Evolutionary conservation across 495 filamentous ascomycete species (phyloP).

Genomic region (Tuber magnatum): DNA sequence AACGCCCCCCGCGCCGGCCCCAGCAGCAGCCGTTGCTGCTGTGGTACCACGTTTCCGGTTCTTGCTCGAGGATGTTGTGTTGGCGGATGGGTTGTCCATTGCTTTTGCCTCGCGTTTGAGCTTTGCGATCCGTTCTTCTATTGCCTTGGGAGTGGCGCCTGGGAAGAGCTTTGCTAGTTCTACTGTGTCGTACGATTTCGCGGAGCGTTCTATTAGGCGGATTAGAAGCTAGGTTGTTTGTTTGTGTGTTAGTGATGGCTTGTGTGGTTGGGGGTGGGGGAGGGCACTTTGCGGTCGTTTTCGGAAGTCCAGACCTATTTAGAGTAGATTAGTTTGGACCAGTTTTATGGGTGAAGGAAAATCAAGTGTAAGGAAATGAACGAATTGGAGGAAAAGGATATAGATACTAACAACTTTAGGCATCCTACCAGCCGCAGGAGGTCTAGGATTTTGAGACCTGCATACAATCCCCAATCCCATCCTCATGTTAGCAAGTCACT

Average conservation of each 20-base stretch:
- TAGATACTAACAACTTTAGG: slow-evolving; percentile 39
- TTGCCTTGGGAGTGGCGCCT: slow-evolving; percentile 40
- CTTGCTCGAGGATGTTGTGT: slow-evolving; percentile 21
- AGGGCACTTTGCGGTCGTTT: slow-evolving; percentile 38
- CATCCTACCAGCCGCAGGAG: slow-evolving; percentile 15
- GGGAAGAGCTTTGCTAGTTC: slow-evolving; percentile 38
- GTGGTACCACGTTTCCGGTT: slow-evolving; percentile 30
- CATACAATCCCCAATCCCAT: neutral
- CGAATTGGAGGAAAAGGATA: neutral
- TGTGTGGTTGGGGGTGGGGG: neutral
- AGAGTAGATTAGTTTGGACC: slow-evolving; percentile 5
- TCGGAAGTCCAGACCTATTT: slow-evolving; percentile 38
- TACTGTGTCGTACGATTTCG: slow-evolving; percentile 40
- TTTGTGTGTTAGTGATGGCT: neutral
- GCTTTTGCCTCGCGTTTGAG: slow-evolving; percentile 42
- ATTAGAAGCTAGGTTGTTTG: slow-evolving; percentile 34
- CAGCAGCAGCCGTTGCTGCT: slow-evolving; percentile 11
- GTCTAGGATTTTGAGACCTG: neutral
- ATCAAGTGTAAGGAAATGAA: neutral
- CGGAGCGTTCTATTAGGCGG: slow-evolving; percentile 40
- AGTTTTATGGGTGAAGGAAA: neutral
- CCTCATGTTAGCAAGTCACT: neutral
- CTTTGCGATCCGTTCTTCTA: slow-evolving; percentile 41
- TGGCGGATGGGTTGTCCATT: slow-evolving; percentile 29
- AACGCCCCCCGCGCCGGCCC: neutral